phyloP scores from a whole-genome alignment of 768 basidiomycete species.

The Floccularia luteovirens region DNA sequence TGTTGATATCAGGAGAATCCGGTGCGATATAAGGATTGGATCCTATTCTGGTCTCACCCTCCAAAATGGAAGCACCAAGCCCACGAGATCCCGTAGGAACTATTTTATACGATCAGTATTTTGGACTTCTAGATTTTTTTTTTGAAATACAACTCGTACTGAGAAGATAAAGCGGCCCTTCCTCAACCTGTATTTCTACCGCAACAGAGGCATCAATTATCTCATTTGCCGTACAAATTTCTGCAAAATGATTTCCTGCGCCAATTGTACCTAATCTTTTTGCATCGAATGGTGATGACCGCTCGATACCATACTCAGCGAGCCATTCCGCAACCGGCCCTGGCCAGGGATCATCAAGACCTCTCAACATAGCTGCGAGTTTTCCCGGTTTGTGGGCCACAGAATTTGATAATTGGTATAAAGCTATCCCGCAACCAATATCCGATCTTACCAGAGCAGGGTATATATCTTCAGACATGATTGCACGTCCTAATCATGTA shows the following conservation, averaged over 20 bases:
- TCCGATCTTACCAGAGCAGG: slow-evolving; percentile 31
- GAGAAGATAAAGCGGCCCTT: slow-evolving; percentile 19
- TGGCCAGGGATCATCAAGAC: slow-evolving; percentile 28
- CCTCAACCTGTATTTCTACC: slow-evolving; percentile 14
- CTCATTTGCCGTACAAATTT: slow-evolving; percentile 22
- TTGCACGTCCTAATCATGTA: slow-evolving; percentile 18
- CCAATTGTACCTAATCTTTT: slow-evolving; percentile 25
- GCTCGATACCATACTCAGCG: slow-evolving; percentile 19
- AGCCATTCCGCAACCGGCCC: slow-evolving; percentile 26
- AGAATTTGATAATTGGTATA: slow-evolving; percentile 22
- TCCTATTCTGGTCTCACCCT: slow-evolving; percentile 16
- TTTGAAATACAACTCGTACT: slow-evolving; percentile 10
- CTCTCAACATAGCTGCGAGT: slow-evolving; percentile 19
- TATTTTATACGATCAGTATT: slow-evolving; percentile 7
- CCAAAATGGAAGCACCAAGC: slow-evolving; percentile 22
- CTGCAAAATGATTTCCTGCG: slow-evolving; percentile 30
- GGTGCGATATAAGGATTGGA: slow-evolving; percentile 27
- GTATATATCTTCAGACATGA: slow-evolving; percentile 26
- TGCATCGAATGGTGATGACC: slow-evolving; percentile 19
- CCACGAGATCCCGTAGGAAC: slow-evolving; percentile 32
- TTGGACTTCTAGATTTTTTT: not conserved
- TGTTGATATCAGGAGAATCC: slow-evolving; percentile 16
- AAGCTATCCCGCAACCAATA: slow-evolving; percentile 28
- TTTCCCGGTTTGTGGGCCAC: slow-evolving; percentile 18
- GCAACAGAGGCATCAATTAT: slow-evolving; percentile 19